phyloP scores from a whole-genome alignment of 2,329 filamentous ascomycete species.

The Pezicula radicicola region DNA sequence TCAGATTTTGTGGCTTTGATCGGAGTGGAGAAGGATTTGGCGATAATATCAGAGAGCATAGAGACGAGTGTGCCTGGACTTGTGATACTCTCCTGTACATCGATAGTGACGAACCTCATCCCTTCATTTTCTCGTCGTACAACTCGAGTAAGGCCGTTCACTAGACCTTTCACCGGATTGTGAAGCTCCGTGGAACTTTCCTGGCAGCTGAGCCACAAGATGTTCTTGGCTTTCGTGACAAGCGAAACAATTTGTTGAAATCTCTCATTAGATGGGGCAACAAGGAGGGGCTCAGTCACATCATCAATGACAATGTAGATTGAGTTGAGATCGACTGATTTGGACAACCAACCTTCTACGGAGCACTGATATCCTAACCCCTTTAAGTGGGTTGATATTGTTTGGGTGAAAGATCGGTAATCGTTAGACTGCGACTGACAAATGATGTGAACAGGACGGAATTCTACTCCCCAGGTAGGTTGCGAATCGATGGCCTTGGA shows the following conservation, averaged over 20 bases:
- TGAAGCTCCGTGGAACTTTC: background rate
- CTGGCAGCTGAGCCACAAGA: background rate
- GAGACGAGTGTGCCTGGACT: too few species aligned
- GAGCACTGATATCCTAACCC: background rate
- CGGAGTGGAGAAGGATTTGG: too few species aligned
- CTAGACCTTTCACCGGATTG: background rate
- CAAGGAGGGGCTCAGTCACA: background rate
- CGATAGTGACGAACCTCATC: constrained; percentile 2
- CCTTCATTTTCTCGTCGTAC: constrained; percentile 2
- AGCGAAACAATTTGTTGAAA: background rate
- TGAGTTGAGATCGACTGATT: background rate
- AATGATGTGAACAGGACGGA: background rate
- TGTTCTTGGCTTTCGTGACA: background rate
- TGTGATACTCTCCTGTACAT: background rate
- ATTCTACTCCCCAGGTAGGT: too few species aligned
- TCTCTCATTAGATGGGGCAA: background rate
- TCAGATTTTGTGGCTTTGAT: too few species aligned
- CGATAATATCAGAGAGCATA: too few species aligned
- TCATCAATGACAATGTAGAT: constrained; percentile 1
- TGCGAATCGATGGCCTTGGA: background rate
- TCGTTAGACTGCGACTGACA: background rate
- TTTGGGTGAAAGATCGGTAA: background rate
- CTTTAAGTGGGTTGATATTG: background rate
- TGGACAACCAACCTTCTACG: background rate
- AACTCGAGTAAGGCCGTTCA: background rate